These are phyloP conservation scores for Boechera stricta DNA, from an alignment of 345 rosid species.

Conservation along the genomic window DNA sequence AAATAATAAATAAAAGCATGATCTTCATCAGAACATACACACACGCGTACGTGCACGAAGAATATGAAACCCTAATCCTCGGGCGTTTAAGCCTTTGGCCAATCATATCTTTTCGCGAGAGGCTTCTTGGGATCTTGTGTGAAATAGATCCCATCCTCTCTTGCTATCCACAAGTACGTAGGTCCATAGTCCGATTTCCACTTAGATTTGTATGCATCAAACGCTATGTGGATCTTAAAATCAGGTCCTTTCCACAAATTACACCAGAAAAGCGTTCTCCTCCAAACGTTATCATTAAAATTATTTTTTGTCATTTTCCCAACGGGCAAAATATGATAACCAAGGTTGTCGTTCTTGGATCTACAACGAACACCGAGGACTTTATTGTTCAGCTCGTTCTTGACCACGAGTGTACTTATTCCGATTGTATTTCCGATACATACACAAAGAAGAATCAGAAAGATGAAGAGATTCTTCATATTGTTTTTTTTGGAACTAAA, in stretches of 20 bases:
- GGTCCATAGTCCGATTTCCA: neutral
- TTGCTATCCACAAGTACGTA: conserved; percentile 10
- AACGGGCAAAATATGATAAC: neutral
- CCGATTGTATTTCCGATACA: conserved; percentile 9
- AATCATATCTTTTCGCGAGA: neutral
- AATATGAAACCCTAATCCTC: neutral
- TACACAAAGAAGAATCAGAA: conserved; percentile 8
- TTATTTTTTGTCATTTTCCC: neutral
- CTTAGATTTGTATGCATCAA: conserved; percentile 23
- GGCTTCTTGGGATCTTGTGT: neutral
- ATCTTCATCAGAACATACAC: neutral
- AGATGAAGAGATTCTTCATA: conserved; percentile 16
- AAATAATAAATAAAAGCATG: too few relatives aligned
- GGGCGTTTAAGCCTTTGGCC: neutral
- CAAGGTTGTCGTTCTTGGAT: conserved; percentile 33
- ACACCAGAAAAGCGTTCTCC: conserved; percentile 25
- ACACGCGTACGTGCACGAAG: neutral
- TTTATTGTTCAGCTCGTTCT: conserved; percentile 12
- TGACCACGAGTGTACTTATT: neutral
- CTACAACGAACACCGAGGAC: conserved; percentile 23
- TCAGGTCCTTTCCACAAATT: conserved; percentile 27
- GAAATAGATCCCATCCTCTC: conserved; percentile 27
- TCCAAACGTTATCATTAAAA: neutral
- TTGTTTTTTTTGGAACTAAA: neutral
- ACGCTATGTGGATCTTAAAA: conserved; percentile 8